Base-by-base conservation (phyloP, 139 green algal genomes). In the Chlorella sp. region DNA sequence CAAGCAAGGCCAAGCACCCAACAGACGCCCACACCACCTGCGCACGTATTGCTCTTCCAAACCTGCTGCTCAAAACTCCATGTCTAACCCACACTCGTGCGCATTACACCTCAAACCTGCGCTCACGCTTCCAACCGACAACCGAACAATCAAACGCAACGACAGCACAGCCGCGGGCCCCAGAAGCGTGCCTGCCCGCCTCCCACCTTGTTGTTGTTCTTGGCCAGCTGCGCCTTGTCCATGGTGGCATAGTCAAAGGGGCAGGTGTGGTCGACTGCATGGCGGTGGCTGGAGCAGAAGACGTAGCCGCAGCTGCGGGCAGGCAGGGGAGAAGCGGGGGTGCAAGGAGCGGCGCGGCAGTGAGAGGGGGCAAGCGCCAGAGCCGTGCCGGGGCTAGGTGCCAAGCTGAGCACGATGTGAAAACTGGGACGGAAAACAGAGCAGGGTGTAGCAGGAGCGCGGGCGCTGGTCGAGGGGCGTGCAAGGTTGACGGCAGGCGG, bases 221-320 rank as follows among this genome's bases (percentile, higher is more conserved):
- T 91, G 48, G 91, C 83, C 73, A 93, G 77, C 36, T 83, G 81
- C 19, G 89, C 77, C 48, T 73, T 76, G 61, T 93, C 91, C 2
- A 90, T 76, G 11, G 61, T 34, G 16, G 71, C 79, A 60, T 89
- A 93, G 88, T 93, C 88, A 83, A 92, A 93, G 57, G 64, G 39
- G 73, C 91, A 93, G 66, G 5, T n/a, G 78, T 92, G 88, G 77
- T 93, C 91, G 12, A 60, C 30, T 0, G 91, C 91, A 40, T 93
- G 91, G 87, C 91, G 88, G 84, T 93, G 91, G 79, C 39, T 28
- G 82, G 91, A 92, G 84, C 91, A 93, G 88, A 88, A 93, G 24
- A 90, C 88, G 36, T 92, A 93, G 76, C 91, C 91, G 84, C 91
- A 93, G 22, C 91, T 90, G 81, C 88, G 37, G 36, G 7, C 88